These are phyloP conservation scores for Penicillium sp. DNA, from an alignment of 2,329 filamentous ascomycete species.

Conservation along the genomic window DNA sequence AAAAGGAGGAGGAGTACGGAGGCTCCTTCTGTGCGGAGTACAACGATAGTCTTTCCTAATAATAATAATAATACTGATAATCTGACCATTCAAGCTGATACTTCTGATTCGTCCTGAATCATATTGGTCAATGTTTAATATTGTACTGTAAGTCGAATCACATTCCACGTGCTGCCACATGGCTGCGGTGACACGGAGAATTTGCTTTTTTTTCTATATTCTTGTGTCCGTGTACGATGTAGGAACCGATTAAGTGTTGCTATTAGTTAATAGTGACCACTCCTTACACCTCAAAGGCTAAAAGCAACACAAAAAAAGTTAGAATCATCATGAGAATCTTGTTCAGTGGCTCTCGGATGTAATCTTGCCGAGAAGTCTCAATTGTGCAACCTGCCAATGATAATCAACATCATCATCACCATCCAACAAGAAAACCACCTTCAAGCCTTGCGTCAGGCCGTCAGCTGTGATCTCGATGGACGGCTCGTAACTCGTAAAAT, in stretches of 20 bases:
- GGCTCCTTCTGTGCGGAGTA: too few species aligned
- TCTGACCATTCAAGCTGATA: neutral
- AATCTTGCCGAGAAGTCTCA: neutral
- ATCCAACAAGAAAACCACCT: too few species aligned
- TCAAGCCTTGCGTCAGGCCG: neutral
- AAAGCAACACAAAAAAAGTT: neutral
- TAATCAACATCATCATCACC: neutral
- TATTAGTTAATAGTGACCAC: neutral
- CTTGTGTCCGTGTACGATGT: neutral
- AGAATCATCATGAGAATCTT: neutral
- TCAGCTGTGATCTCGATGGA: neutral
- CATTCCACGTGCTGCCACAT: slow-evolving; percentile 5
- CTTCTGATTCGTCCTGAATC: too few species aligned
- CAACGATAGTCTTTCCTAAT: too few species aligned
- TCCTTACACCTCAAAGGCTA: neutral
- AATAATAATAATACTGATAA: too few species aligned
- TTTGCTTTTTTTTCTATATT: neutral
- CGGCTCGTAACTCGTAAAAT: neutral
- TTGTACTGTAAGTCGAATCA: neutral
- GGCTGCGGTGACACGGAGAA: neutral
- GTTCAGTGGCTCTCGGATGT: neutral
- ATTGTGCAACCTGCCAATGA: neutral
- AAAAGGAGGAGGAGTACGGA: neutral
- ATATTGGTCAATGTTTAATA: too few species aligned
- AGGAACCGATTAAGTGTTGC: neutral